Conservation (phyloP, 495 filamentous ascomycete species). For the Podospora fimiseda region DNA sequence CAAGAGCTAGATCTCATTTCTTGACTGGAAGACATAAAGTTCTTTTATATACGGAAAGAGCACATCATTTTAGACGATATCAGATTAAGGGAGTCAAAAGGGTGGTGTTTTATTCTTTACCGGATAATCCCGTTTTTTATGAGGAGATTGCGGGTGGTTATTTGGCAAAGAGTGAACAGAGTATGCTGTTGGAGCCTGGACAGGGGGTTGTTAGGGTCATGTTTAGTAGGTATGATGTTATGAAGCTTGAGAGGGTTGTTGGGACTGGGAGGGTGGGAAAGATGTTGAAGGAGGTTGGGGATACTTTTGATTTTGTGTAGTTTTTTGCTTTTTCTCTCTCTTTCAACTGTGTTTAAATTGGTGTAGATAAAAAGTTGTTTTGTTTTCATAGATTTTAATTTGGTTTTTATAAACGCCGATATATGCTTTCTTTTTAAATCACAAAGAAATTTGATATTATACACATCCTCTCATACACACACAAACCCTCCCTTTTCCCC, state of each 20-base stretch:
- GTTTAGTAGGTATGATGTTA: conserved; percentile 82
- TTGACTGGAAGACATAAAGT: conserved; percentile 72
- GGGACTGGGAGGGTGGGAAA: conserved; percentile 71
- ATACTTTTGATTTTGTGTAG: conserved; percentile 78
- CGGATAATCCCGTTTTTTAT: conserved; percentile 86
- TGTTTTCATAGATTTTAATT: neutral
- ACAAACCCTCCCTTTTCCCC: neutral
- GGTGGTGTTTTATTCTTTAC: conserved; percentile 78
- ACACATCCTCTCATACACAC: conserved; percentile 2
- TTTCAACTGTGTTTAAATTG: conserved; percentile 13
- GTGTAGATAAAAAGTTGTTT: neutral
- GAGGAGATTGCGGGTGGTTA: conserved; percentile 75
- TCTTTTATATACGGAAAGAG: conserved; percentile 83
- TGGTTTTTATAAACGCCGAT: neutral
- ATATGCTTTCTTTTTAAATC: neutral
- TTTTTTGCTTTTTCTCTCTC: conserved; percentile 10
- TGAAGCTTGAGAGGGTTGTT: conserved; percentile 85
- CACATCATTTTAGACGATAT: conserved; percentile 89
- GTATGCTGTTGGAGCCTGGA: conserved; percentile 42
- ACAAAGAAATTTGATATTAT: conserved; percentile 1
- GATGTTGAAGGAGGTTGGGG: conserved; percentile 67
- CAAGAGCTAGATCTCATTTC: conserved; percentile 83
- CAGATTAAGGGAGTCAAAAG: conserved; percentile 69
- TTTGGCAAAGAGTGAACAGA: conserved; percentile 49
- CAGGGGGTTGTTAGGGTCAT: conserved; percentile 58